Evolutionary conservation across 352 stramenopile genomes (phyloP).

Genomic region (Phytophthora macrochlamydospora): DNA sequence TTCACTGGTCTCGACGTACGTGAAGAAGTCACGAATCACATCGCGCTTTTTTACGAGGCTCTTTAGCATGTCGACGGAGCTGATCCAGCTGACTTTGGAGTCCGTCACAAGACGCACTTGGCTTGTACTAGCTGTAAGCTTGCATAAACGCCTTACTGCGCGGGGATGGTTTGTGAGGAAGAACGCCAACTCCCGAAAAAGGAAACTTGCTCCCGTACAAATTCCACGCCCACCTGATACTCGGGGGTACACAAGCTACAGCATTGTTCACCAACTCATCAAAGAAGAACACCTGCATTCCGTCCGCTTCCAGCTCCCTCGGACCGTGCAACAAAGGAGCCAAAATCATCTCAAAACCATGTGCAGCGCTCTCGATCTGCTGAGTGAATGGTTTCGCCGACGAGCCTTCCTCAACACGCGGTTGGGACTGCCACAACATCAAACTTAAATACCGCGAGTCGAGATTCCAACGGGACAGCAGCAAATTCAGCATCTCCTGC

Average conservation of each 20-base stretch:
- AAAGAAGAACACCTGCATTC: slow-evolving; percentile 47
- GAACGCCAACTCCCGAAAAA: slow-evolving; percentile 49
- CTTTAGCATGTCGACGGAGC: slow-evolving; percentile 56
- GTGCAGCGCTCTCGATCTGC: slow-evolving; percentile 46
- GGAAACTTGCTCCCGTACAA: slow-evolving; percentile 37
- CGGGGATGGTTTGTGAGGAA: slow-evolving; percentile 55
- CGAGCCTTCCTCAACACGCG: slow-evolving; percentile 24
- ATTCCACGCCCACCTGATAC: slow-evolving; percentile 42
- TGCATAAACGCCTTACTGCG: slow-evolving; percentile 42
- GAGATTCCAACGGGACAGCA: slow-evolving; percentile 52
- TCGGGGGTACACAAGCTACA: slow-evolving; percentile 37
- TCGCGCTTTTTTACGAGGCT: slow-evolving; percentile 44
- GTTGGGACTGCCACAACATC: slow-evolving; percentile 55
- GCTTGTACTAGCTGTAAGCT: slow-evolving; percentile 40
- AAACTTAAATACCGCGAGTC: slow-evolving; percentile 51
- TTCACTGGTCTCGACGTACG: slow-evolving; percentile 46
- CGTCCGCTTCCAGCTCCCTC: slow-evolving; percentile 38
- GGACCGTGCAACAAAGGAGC: slow-evolving; percentile 42
- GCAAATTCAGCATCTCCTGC: slow-evolving; percentile 45
- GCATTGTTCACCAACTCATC: slow-evolving; percentile 52
- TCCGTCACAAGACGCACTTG: slow-evolving; percentile 48
- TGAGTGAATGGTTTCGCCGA: slow-evolving; percentile 30
- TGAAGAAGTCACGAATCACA: slow-evolving; percentile 53
- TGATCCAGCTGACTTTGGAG: slow-evolving; percentile 49
- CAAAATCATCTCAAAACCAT: slow-evolving; percentile 53